These are phyloP conservation scores for Aeminium ludgeri DNA, from an alignment of 495 filamentous ascomycete genomes.

Conservation along the genomic window DNA sequence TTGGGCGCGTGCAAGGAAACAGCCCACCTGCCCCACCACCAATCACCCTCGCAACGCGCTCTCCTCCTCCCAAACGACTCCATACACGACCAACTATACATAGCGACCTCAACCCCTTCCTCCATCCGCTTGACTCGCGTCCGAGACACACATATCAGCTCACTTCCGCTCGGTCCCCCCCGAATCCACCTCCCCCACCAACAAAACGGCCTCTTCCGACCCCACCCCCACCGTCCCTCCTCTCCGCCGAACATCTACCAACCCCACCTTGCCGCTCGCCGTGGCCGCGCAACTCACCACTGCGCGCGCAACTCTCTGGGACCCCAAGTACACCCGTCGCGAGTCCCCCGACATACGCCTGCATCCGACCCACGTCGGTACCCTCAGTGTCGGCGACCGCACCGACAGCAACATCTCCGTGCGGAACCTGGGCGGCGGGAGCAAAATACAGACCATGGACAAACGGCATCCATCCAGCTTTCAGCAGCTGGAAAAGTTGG, in stretches of 20 bases:
- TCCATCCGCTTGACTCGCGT: too few species aligned
- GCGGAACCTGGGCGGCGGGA: constrained; percentile 21
- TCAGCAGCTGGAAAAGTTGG: constrained; percentile 96
- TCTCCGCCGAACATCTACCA: constrained; percentile 9
- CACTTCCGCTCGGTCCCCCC: neutral
- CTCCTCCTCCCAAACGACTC: too few species aligned
- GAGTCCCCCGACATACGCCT: constrained; percentile 23
- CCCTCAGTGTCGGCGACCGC: constrained; percentile 22
- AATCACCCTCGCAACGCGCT: too few species aligned
- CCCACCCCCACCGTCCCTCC: constrained; percentile 1
- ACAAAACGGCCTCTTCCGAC: constrained; percentile 8
- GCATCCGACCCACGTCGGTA: constrained; percentile 25
- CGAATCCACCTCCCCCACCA: neutral
- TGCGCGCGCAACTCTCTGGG: constrained; percentile 26
- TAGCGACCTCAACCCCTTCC: too few species aligned
- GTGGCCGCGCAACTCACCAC: constrained; percentile 26
- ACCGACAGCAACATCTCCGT: constrained; percentile 28
- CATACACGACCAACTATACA: too few species aligned
- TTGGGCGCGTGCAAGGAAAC: too few species aligned
- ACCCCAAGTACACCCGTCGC: constrained; percentile 22
- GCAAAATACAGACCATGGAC: constrained; percentile 45
- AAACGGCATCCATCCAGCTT: constrained; percentile 85
- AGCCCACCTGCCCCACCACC: too few species aligned
- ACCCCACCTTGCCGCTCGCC: constrained; percentile 16
- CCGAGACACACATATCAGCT: too few species aligned